phyloP scores from a whole-genome alignment of 2,329 filamentous ascomycete genomes.

The Tricladium varicosporioides region DNA sequence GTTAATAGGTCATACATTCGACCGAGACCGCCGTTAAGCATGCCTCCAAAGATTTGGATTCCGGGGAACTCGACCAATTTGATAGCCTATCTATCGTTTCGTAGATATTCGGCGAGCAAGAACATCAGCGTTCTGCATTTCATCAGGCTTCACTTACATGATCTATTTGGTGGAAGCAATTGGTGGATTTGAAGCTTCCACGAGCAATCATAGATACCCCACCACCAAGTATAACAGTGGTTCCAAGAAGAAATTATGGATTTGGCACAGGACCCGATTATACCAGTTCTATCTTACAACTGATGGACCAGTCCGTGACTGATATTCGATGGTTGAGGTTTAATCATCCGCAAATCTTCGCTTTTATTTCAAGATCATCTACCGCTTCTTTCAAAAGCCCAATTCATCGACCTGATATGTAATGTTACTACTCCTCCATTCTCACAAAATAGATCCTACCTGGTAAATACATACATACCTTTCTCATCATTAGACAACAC shows the following conservation, averaged over 20 bases:
- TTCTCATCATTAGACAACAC: slow-evolving; percentile 15
- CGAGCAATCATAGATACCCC: not conserved
- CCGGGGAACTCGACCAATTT: not conserved
- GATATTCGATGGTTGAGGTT: slow-evolving; percentile 24
- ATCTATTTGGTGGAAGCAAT: slow-evolving; percentile 32
- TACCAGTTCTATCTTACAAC: slow-evolving; percentile 22
- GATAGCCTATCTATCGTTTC: slow-evolving; percentile 36
- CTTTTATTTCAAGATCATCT: slow-evolving; percentile 10
- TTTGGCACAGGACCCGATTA: slow-evolving; percentile 29
- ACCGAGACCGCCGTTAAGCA: slow-evolving; percentile 47
- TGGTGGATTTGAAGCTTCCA: not conserved
- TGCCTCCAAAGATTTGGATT: slow-evolving; percentile 15
- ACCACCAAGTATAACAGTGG: too few species aligned
- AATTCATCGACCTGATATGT: slow-evolving; percentile 13
- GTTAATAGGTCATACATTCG: slow-evolving; percentile 49
- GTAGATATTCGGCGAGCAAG: slow-evolving; percentile 52
- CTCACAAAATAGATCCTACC: slow-evolving; percentile 1
- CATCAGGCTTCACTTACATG: not conserved
- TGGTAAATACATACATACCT: not conserved
- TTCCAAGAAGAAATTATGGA: slow-evolving; percentile 10
- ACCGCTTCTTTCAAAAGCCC: slow-evolving; percentile 9
- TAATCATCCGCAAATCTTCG: slow-evolving; percentile 11
- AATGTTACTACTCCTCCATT: slow-evolving; percentile 11
- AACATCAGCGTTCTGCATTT: slow-evolving; percentile 40
- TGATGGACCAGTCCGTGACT: slow-evolving; percentile 14